Percentiles rank a stretch among this genome's conserved stretches.
Evolutionary conservation across 306 rosid species (phyloP).

Genomic region (Albizia julibrissin): DNA sequence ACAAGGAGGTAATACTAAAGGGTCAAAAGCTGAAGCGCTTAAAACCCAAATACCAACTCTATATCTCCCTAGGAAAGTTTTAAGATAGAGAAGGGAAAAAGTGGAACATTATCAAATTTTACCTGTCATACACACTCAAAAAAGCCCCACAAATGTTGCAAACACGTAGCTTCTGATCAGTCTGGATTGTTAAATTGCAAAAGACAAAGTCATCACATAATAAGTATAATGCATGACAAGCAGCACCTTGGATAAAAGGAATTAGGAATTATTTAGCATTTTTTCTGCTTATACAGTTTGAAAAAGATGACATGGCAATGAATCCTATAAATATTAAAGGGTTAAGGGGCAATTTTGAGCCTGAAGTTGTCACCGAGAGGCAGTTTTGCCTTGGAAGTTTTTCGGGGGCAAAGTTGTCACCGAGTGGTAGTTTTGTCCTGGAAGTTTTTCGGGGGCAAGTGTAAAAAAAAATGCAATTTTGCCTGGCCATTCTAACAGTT

Average conservation of each 20-base stretch:
- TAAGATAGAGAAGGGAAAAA: constrained; percentile 22
- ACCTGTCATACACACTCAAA: constrained; percentile 99
- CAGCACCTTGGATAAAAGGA: background rate
- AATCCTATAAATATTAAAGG: background rate
- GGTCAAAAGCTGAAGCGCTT: constrained; percentile 99
- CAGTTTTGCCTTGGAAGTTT: too few relatives aligned
- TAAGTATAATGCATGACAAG: background rate
- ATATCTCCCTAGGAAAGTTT: constrained; percentile 50
- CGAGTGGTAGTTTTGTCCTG: too few relatives aligned
- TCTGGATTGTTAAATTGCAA: constrained; percentile 57
- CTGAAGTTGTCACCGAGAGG: too few relatives aligned
- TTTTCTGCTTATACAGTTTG: background rate
- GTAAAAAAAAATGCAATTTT: too few relatives aligned
- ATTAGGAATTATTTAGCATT: background rate
- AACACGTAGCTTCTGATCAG: constrained; percentile 98
- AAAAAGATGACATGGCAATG: background rate
- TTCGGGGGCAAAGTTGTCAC: too few relatives aligned
- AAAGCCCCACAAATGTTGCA: constrained; percentile 99
- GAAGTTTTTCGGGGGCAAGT: too few relatives aligned
- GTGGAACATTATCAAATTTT: constrained; percentile 26
- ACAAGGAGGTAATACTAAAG: constrained; percentile 98
- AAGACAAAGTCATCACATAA: constrained; percentile 31
- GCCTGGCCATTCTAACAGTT: too few relatives aligned
- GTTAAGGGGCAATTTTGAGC: too few relatives aligned
- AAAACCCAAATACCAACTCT: constrained; percentile 80